Percentiles rank a stretch among this genome's conserved stretches.
phyloP scores from a whole-genome alignment of 495 filamentous ascomycete species.

The Neurospora sublineolata region DNA sequence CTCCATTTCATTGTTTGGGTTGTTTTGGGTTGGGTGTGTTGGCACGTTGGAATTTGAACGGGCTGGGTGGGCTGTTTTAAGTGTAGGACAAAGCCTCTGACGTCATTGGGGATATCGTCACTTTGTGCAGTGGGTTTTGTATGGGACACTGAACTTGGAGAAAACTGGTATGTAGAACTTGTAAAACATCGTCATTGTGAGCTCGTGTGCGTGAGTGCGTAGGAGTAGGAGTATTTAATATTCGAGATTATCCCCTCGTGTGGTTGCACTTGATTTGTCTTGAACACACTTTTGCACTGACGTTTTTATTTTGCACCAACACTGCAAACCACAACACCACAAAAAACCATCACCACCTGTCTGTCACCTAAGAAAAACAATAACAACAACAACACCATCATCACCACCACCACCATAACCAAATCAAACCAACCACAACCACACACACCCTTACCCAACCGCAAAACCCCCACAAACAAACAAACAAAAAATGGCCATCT shows the following conservation, averaged over 20 bases:
- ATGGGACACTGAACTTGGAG: too few relatives aligned
- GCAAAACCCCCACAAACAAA: not conserved
- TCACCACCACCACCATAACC: not conserved
- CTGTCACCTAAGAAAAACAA: too few relatives aligned
- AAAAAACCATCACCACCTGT: not conserved
- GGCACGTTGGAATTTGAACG: not conserved
- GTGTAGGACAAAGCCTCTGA: not conserved
- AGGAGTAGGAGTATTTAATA: not conserved
- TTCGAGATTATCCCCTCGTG: not conserved
- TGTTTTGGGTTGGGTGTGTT: not conserved
- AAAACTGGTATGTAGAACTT: not conserved
- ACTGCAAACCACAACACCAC: not conserved
- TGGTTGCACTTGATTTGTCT: not conserved
- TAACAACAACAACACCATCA: not conserved
- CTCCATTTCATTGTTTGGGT: not conserved
- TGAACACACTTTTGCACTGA: not conserved
- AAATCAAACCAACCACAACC: not conserved
- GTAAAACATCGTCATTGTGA: not conserved
- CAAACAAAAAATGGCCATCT: conserved; percentile 21
- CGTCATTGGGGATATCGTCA: not conserved
- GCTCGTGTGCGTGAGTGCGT: too few relatives aligned
- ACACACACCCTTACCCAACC: not conserved
- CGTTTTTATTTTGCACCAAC: too few relatives aligned
- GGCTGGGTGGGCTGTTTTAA: too few relatives aligned
- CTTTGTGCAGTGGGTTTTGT: not conserved